phyloP scores from a whole-genome alignment of 2,329 filamentous ascomycete genomes.

The Alternaria hordeiaustralica region DNA sequence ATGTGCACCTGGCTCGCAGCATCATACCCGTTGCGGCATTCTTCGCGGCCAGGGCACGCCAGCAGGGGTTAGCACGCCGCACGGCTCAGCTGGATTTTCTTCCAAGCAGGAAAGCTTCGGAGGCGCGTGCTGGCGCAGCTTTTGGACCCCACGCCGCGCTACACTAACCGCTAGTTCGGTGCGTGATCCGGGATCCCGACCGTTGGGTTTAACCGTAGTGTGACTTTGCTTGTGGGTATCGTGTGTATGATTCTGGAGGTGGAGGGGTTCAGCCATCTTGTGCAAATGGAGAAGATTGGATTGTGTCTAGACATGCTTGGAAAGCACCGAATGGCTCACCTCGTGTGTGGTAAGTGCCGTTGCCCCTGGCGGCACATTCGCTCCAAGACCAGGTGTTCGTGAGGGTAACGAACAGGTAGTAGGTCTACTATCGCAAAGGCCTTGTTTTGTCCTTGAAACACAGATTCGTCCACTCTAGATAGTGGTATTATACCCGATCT shows the following conservation, averaged over 20 bases:
- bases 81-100: neutral
- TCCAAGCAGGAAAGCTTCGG: neutral
- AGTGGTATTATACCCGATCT: slow-evolving; percentile 14
- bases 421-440: neutral
- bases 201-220: slow-evolving; percentile 3
- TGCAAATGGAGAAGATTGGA: neutral
- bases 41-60: slow-evolving; percentile 5
- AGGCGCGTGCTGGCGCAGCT: neutral
- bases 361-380: neutral
- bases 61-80: slow-evolving; percentile 3
- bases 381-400: neutral
- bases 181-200: slow-evolving; percentile 4
- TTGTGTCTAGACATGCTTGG: neutral
- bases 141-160: slow-evolving; percentile 7
- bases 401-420: neutral
- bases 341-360: neutral
- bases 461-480: neutral
- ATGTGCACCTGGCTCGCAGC: slow-evolving; percentile 8
- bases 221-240: neutral
- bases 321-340: neutral
- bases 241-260: neutral
- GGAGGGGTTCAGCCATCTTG: neutral
- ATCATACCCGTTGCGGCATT: slow-evolving; percentile 9
- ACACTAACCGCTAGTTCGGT: neutral
- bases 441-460: neutral